Conservation (phyloP, 148 eudicot genomes). For the Rhododendron molle region DNA sequence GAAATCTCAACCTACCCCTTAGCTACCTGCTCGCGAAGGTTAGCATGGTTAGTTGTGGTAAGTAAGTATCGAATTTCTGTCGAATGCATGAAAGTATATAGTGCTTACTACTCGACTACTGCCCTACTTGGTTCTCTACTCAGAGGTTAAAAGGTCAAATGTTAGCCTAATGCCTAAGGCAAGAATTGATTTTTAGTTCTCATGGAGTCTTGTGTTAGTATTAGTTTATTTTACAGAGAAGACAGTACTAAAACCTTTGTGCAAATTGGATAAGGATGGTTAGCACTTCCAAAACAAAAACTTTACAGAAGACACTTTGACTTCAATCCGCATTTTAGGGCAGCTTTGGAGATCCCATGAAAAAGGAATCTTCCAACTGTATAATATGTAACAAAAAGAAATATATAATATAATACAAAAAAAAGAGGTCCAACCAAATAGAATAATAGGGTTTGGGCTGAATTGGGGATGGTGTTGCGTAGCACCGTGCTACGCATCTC, state of each 20-base stretch:
- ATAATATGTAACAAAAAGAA: too few species aligned
- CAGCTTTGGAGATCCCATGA: constrained; percentile 35
- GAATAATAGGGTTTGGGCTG: too few species aligned
- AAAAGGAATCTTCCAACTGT: constrained; percentile 22
- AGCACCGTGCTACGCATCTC: rapidly evolving
- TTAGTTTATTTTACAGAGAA: background rate
- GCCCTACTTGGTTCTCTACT: background rate
- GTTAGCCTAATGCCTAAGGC: background rate
- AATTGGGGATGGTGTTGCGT: too few species aligned
- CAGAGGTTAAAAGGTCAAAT: too few species aligned
- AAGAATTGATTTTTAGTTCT: background rate
- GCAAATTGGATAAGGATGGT: constrained; percentile 15
- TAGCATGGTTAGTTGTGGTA: too few species aligned
- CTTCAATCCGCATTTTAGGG: constrained; percentile 25
- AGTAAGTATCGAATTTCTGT: too few species aligned
- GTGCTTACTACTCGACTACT: background rate
- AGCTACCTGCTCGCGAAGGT: too few species aligned
- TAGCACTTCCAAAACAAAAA: constrained; percentile 14
- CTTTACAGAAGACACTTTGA: background rate
- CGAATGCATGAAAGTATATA: background rate
- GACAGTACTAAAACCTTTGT: background rate
- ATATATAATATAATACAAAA: too few species aligned
- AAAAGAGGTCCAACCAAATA: too few species aligned
- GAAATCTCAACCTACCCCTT: too few species aligned
- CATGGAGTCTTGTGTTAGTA: too few species aligned